These are phyloP conservation scores for Mortierella claussenii DNA, from an alignment of 192 early-diverging fungal species.

Conservation along the genomic window DNA sequence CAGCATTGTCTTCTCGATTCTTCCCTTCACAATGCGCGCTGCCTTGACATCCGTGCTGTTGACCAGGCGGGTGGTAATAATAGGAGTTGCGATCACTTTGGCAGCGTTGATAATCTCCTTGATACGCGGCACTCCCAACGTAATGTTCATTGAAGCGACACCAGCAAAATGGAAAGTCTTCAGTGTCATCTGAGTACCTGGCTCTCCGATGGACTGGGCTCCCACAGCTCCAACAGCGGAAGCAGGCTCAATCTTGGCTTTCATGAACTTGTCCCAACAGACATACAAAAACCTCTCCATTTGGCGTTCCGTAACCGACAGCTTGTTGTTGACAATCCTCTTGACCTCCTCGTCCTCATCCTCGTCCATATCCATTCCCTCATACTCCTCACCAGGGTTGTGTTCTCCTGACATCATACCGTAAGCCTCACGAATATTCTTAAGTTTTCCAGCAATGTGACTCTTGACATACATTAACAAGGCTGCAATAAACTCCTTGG, in stretches of 20 bases:
- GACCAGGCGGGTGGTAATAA: conserved; percentile 84
- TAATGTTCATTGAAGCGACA: conserved; percentile 99
- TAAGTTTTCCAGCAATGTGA: conserved; percentile 67
- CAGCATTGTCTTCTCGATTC: conserved; percentile 91
- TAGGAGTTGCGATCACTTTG: conserved; percentile 94
- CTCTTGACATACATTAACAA: conserved; percentile 68
- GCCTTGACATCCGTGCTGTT: conserved; percentile 73
- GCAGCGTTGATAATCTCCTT: conserved; percentile 99
- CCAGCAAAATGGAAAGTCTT: conserved; percentile 99
- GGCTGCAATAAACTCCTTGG: conserved; percentile 70
- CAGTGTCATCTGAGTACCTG: conserved; percentile 99
- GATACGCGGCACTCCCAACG: conserved; percentile 99
- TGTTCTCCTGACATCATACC: conserved; percentile 62
- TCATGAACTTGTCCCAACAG: conserved; percentile 85
- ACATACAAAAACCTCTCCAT: conserved; percentile 79
- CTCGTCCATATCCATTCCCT: conserved; percentile 64
- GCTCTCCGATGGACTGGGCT: conserved; percentile 98
- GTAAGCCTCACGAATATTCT: conserved; percentile 62
- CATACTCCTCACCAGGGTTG: conserved; percentile 64
- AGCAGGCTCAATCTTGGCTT: conserved; percentile 94
- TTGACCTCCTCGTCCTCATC: conserved; percentile 54
- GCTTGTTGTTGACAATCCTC: conserved; percentile 69
- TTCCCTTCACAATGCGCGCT: conserved; percentile 96
- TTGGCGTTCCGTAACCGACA: conserved; percentile 78
- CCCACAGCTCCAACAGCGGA: conserved; percentile 97